Conservation (phyloP, 2,329 filamentous ascomycete species). For the Nigrospora osmanthi region DNA sequence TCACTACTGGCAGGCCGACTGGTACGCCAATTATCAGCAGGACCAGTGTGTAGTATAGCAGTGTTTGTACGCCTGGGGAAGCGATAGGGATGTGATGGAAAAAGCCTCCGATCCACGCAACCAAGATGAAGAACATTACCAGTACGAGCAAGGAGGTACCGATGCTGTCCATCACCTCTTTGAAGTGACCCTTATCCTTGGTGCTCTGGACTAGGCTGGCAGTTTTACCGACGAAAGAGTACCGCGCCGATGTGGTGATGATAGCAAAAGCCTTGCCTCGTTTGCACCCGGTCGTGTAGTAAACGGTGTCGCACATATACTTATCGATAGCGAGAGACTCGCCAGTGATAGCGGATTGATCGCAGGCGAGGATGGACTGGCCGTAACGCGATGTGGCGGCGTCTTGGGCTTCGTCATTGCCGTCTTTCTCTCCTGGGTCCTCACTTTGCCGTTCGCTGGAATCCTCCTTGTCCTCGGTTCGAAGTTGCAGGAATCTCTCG, state of each 20-base stretch:
- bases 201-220: slow-evolving; percentile 62
- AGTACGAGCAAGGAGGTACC: slow-evolving; percentile 62
- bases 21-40: slow-evolving; percentile 67
- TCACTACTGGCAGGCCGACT: slow-evolving; percentile 67
- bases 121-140: slow-evolving; percentile 65
- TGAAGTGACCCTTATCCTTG: slow-evolving; percentile 66
- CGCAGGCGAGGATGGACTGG: slow-evolving; percentile 57
- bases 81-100: slow-evolving; percentile 60
- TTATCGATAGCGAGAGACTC: slow-evolving; percentile 67
- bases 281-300: slow-evolving; percentile 72
- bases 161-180: slow-evolving; percentile 73
- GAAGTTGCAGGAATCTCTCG: slow-evolving; percentile 21
- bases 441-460: no score
- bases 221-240: slow-evolving; percentile 67
- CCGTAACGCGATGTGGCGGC: slow-evolving; percentile 51
- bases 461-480: slow-evolving; percentile 15
- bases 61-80: slow-evolving; percentile 47
- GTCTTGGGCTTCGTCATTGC: slow-evolving; percentile 43
- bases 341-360: slow-evolving; percentile 69
- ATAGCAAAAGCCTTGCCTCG: slow-evolving; percentile 65
- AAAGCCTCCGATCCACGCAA: slow-evolving; percentile 67
- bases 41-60: slow-evolving; percentile 57
- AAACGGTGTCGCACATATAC: slow-evolving; percentile 64
- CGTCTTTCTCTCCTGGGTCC: slow-evolving; percentile 35
- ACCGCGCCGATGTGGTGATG: slow-evolving; percentile 53